phyloP scores from a whole-genome alignment of 2,329 filamentous ascomycete genomes.

The Bipolaris victoriae region DNA sequence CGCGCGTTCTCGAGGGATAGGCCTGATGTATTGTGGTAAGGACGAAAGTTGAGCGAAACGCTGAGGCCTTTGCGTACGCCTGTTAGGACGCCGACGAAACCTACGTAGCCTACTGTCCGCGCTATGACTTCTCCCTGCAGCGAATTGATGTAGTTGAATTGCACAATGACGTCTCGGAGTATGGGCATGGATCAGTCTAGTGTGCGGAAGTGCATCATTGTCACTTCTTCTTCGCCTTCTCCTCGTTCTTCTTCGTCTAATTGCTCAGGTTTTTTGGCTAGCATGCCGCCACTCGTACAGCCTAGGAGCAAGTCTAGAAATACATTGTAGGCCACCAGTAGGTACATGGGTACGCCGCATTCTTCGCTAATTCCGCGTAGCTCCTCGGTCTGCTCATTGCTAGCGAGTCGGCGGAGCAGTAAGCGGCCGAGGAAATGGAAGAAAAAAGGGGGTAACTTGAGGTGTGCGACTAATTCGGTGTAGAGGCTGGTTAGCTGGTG shows the following conservation, averaged over 20 bases:
- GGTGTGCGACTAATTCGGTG: slow-evolving; percentile 54
- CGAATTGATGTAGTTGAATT: slow-evolving; percentile 49
- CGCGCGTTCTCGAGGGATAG: slow-evolving; percentile 42
- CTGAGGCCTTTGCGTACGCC: slow-evolving; percentile 57
- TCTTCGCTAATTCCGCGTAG: slow-evolving; percentile 62
- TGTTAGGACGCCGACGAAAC: slow-evolving; percentile 60
- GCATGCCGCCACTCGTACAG: slow-evolving; percentile 65
- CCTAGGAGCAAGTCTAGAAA: slow-evolving; percentile 69
- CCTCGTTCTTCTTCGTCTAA: not conserved
- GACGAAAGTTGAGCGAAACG: slow-evolving; percentile 59
- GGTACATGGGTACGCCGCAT: slow-evolving; percentile 61
- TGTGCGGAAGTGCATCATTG: slow-evolving; percentile 63
- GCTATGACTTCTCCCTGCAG: slow-evolving; percentile 51
- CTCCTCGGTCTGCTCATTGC: slow-evolving; percentile 65
- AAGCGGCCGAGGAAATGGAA: slow-evolving; percentile 57
- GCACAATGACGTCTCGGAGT: slow-evolving; percentile 51
- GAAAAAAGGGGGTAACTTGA: slow-evolving; percentile 37
- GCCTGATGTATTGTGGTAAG: slow-evolving; percentile 54
- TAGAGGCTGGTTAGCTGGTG: slow-evolving; percentile 57
- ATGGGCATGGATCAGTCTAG: slow-evolving; percentile 56
- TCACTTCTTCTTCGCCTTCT: slow-evolving; percentile 16
- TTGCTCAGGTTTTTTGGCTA: slow-evolving; percentile 27
- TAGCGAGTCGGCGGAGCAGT: slow-evolving; percentile 59
- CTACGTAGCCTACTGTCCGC: slow-evolving; percentile 58
- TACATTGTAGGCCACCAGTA: slow-evolving; percentile 68